phyloP scores from a whole-genome alignment of 768 basidiomycete species.

The Collybia sp. region DNA sequence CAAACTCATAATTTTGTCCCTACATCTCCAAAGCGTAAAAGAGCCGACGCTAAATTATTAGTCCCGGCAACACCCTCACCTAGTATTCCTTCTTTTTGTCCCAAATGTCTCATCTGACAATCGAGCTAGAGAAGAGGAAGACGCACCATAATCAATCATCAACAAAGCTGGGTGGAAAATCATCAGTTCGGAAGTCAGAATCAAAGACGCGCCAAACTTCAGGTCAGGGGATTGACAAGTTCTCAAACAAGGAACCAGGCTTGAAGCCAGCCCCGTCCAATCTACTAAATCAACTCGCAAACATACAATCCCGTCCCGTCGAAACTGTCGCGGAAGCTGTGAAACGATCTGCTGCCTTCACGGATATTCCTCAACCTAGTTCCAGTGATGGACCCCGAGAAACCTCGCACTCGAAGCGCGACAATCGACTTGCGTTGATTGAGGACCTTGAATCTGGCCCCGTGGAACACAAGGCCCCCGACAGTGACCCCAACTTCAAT shows the following conservation, averaged over 20 bases:
- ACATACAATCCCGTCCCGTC: conserved; percentile 19
- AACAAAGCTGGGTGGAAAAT: conserved; percentile 3
- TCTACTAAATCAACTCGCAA: conserved; percentile 47
- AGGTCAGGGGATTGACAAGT: neutral
- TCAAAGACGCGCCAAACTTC: neutral
- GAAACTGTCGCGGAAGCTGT: conserved; percentile 6
- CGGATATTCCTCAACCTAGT: conserved; percentile 25
- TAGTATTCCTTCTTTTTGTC: conserved; percentile 34
- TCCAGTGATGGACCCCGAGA: neutral
- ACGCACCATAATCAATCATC: conserved; percentile 18
- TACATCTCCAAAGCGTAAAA: conserved; percentile 46
- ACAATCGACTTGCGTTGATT: conserved; percentile 65
- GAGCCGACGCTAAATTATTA: conserved; percentile 30
- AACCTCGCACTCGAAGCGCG: conserved; percentile 28
- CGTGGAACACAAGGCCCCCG: conserved; percentile 61
- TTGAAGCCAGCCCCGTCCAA: conserved; percentile 45
- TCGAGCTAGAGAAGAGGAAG: conserved; percentile 36
- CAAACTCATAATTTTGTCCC: conserved; percentile 15
- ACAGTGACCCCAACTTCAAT: conserved; percentile 74
- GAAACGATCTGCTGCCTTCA: conserved; percentile 28
- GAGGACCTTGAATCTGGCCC: conserved; percentile 81
- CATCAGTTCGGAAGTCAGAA: neutral
- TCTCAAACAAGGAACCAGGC: conserved; percentile 6
- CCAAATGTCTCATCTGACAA: conserved; percentile 2
- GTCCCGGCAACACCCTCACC: conserved; percentile 66